Base-by-base conservation (phyloP, 495 filamentous ascomycete genomes). In the Parathielavia appendiculata region DNA sequence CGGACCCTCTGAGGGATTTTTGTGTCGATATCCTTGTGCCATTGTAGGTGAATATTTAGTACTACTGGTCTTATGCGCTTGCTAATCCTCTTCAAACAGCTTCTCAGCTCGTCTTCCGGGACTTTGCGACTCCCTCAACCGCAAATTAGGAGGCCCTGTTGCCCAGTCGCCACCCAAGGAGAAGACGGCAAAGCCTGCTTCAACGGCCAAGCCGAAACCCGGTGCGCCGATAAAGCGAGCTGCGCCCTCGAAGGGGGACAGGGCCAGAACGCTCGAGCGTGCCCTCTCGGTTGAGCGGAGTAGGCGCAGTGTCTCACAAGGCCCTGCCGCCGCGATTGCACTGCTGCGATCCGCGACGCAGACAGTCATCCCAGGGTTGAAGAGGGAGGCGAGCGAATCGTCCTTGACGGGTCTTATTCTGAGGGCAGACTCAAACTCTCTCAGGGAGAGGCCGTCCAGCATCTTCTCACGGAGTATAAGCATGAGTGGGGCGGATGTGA, bases 11-110 rank as follows among this genome's bases (percentile, higher is more conserved):
- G 12, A 71, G 73, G 50, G 76, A 91, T 67, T 98, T 97, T 65
- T 97, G 91, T 69, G 81, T 91, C 2, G 92, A 97, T 70, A 90
- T 98, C 51, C 86, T 98, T 64, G 74, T 95, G 40, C 92, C 93
- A 46, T 97, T 98, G 84, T 88, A 78, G 81, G 83, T 73, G 20
- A 38, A 49, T 1, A 12, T 34, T 11, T 0, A 0, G 4, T 16
- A 40, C 39, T 30, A 13, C 17, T 11, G 11, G 12, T 7, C 23
- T 11, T 51, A n/a, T 17, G 17, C 20, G 2, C 11, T n/a, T 4
- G 7, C 39, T 35, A 17, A 26, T n/a, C 19, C 16, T 30, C 43
- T 10, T 23, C 56, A 44, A 30, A 59, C 58, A 67, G 85, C 76
- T 98, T 95, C 65, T 84, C 85, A 38, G 81, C 90, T 13, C 86